These are phyloP conservation scores for Aspergillus quadrilineatus DNA, from an alignment of 2,329 filamentous ascomycete genomes.

Conservation along the genomic window DNA sequence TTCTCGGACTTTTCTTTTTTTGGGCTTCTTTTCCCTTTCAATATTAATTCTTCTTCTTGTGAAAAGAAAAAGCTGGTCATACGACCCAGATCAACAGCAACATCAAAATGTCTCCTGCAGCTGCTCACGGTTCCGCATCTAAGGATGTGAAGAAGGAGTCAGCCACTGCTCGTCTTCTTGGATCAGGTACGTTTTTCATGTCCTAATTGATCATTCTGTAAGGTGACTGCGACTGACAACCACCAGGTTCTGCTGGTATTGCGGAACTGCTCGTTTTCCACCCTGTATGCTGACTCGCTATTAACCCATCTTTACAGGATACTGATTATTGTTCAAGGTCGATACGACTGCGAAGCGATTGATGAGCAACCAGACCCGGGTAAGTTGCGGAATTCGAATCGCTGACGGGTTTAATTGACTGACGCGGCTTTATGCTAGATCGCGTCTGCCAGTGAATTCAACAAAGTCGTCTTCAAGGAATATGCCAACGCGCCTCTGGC, in stretches of 20 bases:
- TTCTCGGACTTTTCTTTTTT: constrained; percentile 6
- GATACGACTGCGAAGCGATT: constrained; percentile 98
- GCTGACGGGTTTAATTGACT: not conserved
- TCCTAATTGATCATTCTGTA: not conserved
- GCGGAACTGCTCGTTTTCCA: constrained; percentile 92
- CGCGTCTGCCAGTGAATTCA: constrained; percentile 64
- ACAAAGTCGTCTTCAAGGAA: constrained; percentile 91
- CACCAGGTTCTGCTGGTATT: constrained; percentile 81
- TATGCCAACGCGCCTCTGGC: constrained; percentile 69
- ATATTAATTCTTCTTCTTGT: constrained; percentile 2
- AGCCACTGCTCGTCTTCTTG: constrained; percentile 79
- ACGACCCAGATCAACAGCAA: constrained; percentile 7
- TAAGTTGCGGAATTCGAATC: constrained; percentile 36
- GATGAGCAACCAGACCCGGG: constrained; percentile 93
- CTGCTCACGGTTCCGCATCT: constrained; percentile 46
- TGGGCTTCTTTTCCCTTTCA: constrained; percentile 1
- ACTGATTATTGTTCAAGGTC: constrained; percentile 58
- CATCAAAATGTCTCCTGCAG: constrained; percentile 57
- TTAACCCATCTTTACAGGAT: not conserved
- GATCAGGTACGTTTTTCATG: constrained; percentile 68
- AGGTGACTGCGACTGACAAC: constrained; percentile 19
- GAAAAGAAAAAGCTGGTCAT: constrained; percentile 11
- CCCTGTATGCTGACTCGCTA: constrained; percentile 59
- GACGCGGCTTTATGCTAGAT: constrained; percentile 48
- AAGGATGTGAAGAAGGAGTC: constrained; percentile 80